A percentile compares a stretch with the other conserved stretches of the same genome.
Evolutionary conservation across 1,284 basidiomycete genomes (phyloP).

Genomic region (Calocybe gambosa): DNA sequence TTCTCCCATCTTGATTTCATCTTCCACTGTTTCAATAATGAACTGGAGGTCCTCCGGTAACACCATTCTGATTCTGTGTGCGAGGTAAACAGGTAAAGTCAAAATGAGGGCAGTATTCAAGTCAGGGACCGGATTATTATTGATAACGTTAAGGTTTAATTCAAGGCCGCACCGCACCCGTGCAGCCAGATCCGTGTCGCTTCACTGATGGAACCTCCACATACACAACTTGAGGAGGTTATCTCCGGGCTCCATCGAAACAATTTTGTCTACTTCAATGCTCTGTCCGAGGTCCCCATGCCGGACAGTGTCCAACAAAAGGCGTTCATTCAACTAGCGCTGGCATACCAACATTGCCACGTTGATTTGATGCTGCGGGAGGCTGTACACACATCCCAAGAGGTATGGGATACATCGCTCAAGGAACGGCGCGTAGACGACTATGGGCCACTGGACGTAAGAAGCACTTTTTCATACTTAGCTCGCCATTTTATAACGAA

Average conservation of each 20-base stretch:
- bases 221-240: not conserved
- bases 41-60: not conserved
- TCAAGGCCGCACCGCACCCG: not conserved
- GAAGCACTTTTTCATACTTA: not conserved
- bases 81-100: not conserved
- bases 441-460: not conserved
- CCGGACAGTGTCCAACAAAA: not conserved
- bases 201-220: not conserved
- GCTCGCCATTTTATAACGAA: not conserved
- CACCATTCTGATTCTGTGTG: not conserved
- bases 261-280: not conserved
- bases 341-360: not conserved
- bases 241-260: not conserved
- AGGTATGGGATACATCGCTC: slow-evolving; percentile 1
- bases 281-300: not conserved
- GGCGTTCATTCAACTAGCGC: not conserved
- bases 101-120: not conserved
- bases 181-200: not conserved
- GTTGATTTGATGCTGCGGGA: slow-evolving; percentile 4
- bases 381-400: not conserved
- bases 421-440: not conserved
- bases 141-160: not conserved
- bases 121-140: not conserved
- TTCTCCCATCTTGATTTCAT: slow-evolving; percentile 1
- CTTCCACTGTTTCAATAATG: slow-evolving; percentile 5